A percentile compares a stretch with the other conserved stretches of the same genome.
Evolutionary conservation across 2,329 filamentous ascomycete species (phyloP).

Genomic region (Cladosporium halotolerans): DNA sequence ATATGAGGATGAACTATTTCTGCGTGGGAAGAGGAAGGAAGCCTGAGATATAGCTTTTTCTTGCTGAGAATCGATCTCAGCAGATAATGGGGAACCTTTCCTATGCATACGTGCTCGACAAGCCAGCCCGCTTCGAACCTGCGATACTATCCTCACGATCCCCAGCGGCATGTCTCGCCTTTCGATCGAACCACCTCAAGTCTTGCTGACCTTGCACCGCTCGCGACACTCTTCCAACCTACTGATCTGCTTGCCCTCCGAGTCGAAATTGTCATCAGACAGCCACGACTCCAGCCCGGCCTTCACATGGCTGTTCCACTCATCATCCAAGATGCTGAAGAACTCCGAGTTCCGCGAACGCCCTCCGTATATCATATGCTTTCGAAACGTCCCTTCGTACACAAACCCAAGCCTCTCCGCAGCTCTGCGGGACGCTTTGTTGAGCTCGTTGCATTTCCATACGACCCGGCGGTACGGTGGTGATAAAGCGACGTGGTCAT

Average conservation of each 20-base stretch:
- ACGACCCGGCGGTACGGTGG: slow-evolving; percentile 54
- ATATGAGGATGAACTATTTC: slow-evolving; percentile 15
- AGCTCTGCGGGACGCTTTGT: slow-evolving; percentile 48
- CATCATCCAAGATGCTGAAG: slow-evolving; percentile 53
- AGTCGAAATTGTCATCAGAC: slow-evolving; percentile 49
- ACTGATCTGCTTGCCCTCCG: slow-evolving; percentile 45
- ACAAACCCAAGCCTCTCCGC: slow-evolving; percentile 53
- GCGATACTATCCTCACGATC: background rate
- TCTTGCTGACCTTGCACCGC: background rate
- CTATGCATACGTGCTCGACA: no score
- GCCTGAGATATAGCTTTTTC: background rate
- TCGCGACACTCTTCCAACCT: slow-evolving; percentile 36
- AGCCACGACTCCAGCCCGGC: slow-evolving; percentile 51
- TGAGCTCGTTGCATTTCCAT: slow-evolving; percentile 59
- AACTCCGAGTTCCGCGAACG: slow-evolving; percentile 54
- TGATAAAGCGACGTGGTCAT: slow-evolving; percentile 15
- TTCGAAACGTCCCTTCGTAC: slow-evolving; percentile 55
- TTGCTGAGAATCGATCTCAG: no score
- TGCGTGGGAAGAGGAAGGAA: background rate
- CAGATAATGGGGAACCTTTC: no score
- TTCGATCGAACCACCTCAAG: background rate
- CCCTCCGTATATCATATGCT: slow-evolving; percentile 56
- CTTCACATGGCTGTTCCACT: slow-evolving; percentile 47
- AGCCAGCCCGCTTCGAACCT: no score
- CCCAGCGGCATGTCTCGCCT: background rate